These are phyloP conservation scores for Rhynchospora breviuscula DNA, from an alignment of 176 grass and related monocot species.

Conservation along the genomic window DNA sequence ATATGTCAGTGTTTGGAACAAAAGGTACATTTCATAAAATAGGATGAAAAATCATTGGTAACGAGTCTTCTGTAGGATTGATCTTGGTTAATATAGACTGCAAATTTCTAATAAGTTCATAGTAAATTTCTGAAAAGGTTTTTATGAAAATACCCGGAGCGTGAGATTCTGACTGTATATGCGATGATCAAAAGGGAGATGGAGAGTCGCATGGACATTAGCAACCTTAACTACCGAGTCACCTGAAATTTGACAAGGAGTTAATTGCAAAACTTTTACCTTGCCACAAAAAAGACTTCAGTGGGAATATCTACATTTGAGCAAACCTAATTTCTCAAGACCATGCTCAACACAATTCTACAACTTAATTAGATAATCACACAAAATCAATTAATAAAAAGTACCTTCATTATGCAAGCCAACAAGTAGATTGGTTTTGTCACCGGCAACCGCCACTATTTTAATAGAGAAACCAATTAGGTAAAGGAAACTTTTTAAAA, in stretches of 20 bases:
- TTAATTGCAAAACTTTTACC: neutral
- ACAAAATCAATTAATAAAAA: neutral
- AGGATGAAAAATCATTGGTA: neutral
- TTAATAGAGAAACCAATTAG: neutral
- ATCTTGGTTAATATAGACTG: neutral
- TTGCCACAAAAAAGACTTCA: neutral
- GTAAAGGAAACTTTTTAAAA: neutral
- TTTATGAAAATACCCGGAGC: constrained; percentile 41
- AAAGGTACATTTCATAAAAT: neutral
- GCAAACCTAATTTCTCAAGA: neutral
- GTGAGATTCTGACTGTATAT: constrained; percentile 93
- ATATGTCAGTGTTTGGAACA: neutral
- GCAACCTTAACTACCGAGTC: constrained; percentile 65
- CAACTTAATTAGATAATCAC: neutral
- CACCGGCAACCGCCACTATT: constrained; percentile 68
- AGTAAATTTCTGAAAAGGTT: neutral
- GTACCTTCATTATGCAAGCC: constrained; percentile 88
- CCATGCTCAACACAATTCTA: neutral
- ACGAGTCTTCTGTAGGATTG: neutral
- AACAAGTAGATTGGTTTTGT: constrained; percentile 81
- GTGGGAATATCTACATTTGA: neutral
- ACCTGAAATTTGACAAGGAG: constrained; percentile 32
- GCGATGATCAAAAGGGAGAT: constrained; percentile 71
- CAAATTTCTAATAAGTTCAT: neutral
- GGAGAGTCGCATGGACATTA: constrained; percentile 68